These are phyloP conservation scores for Phaseolus lunatus DNA, from an alignment of 306 rosid genomes.

Conservation along the genomic window DNA sequence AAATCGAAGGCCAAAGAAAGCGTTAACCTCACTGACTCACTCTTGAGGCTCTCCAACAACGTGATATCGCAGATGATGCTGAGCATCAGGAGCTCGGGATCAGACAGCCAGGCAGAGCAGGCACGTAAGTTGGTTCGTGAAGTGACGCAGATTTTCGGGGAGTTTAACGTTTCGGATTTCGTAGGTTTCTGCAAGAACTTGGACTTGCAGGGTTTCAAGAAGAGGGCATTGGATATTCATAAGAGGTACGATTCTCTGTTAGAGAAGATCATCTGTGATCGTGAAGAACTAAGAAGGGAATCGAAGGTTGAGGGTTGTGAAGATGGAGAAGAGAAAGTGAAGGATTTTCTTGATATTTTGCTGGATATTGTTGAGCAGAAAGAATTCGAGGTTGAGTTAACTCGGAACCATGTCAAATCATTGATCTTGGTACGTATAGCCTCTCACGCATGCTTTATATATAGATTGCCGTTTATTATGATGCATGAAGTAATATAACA, in stretches of 20 bases:
- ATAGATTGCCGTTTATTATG: no score
- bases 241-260: slow-evolving; percentile 54
- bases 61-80: slow-evolving; percentile 57
- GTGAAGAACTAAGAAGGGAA: slow-evolving; percentile 45
- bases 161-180: slow-evolving; percentile 16
- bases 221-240: slow-evolving; percentile 49
- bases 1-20: slow-evolving; percentile 34
- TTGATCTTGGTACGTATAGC: slow-evolving; percentile 47
- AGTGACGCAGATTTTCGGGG: slow-evolving; percentile 9
- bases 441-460: not conserved
- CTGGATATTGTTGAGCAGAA: slow-evolving; percentile 47
- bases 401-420: slow-evolving; percentile 56
- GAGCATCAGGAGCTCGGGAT: slow-evolving; percentile 48
- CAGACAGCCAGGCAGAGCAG: slow-evolving; percentile 38
- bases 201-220: slow-evolving; percentile 50
- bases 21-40: slow-evolving; percentile 45
- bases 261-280: slow-evolving; percentile 54
- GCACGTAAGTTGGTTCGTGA: slow-evolving; percentile 50
- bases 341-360: slow-evolving; percentile 58
- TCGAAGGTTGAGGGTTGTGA: not conserved
- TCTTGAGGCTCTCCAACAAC: slow-evolving; percentile 54
- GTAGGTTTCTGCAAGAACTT: slow-evolving; percentile 34
- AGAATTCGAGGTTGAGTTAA: slow-evolving; percentile 38
- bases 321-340: slow-evolving; percentile 38
- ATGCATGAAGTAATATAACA: no score